phyloP scores from a whole-genome alignment of 495 filamentous ascomycete species.

The Xylaria curta region DNA sequence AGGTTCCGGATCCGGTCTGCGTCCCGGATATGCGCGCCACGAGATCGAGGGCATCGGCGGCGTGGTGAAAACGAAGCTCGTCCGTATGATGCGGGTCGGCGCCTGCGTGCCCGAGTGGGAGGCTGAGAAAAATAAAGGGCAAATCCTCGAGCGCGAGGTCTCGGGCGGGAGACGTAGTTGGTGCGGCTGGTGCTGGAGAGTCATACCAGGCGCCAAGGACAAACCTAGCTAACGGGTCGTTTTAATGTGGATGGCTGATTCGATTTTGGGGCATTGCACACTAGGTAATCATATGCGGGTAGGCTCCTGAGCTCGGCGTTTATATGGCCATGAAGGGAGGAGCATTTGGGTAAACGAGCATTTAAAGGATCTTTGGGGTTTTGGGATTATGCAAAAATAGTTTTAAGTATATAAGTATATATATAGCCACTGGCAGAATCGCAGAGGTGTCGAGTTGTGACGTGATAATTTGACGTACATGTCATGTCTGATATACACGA shows the following conservation, averaged over 20 bases:
- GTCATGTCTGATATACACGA: conserved; percentile 25
- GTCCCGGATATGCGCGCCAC: conserved; percentile 76
- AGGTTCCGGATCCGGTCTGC: conserved; percentile 35
- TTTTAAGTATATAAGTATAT: background rate
- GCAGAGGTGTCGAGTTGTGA: background rate
- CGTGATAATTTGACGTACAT: conserved; percentile 4
- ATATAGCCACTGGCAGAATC: background rate
- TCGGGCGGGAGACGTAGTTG: conserved; percentile 64
- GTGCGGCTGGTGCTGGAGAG: conserved; percentile 70
- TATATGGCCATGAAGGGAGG: conserved; percentile 8
- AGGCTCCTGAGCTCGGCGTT: conserved; percentile 14
- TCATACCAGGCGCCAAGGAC: conserved; percentile 55
- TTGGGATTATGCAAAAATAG: conserved; percentile 23
- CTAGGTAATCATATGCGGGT: background rate
- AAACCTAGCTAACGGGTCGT: conserved; percentile 8
- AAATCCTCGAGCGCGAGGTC: conserved; percentile 63
- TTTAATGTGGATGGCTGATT: conserved; percentile 15
- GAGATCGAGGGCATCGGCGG: conserved; percentile 91
- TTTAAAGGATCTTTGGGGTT: conserved; percentile 22
- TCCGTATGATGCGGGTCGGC: conserved; percentile 76
- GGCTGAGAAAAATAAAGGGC: conserved; percentile 69
- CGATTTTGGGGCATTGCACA: background rate
- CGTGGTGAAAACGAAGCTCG: conserved; percentile 78
- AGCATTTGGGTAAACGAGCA: conserved; percentile 16
- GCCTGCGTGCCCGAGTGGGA: conserved; percentile 82